Evolutionary conservation across 2,329 filamentous ascomycete genomes (phyloP), one percentile per base, ranked within the genome.

Genomic region (Ramularia collo-cygni): DNA sequence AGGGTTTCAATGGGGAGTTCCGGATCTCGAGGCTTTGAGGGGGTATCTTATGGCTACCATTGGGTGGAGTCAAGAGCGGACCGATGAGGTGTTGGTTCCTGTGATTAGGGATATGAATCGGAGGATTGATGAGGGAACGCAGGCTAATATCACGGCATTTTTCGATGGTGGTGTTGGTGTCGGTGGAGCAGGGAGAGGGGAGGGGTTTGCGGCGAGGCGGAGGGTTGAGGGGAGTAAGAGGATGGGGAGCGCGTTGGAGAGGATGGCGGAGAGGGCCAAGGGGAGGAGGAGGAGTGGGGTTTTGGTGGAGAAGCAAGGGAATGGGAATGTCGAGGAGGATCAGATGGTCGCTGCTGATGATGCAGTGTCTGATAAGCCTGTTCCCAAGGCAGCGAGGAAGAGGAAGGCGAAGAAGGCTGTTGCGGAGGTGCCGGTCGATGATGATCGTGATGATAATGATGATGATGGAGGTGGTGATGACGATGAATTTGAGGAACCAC

Each of bases 21-120:
- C 92, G 0, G 90, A 98, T 58, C 72, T 98, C 1, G 85, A 92
- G 45, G 85, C 86, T 0, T 67, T 98, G 46, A 71, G 93, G 5
- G 71, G 74, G 17, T 98, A 92, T 56, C 70, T 98, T 27, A 95
- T 93, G 84, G 70, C 77, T 1, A 95, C 90, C 2, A 86, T 98
- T 52, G 92, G 92, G 0, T 98, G 92, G 92, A 80, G 74, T 39
- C 81, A 84, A 60, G 90, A 96, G 62, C 74, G 88, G 6, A 96
- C 90, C 0, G 92, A 98, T 56, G 92, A 98, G 63, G 85, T 98
- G 2, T 75, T 98, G 2, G 86, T 98, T 1, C 92, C 92, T 0
- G 93, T 98, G 1, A 92, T 98, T 48, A 76, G 81, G 41, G 92
- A 98, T 57, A 94, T 98, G 85, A 96, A 96, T 60, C 77, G 79